Evolutionary conservation across 208 protist genomes (phyloP).

Genomic region (Acanthamoeba triangularis): DNA sequence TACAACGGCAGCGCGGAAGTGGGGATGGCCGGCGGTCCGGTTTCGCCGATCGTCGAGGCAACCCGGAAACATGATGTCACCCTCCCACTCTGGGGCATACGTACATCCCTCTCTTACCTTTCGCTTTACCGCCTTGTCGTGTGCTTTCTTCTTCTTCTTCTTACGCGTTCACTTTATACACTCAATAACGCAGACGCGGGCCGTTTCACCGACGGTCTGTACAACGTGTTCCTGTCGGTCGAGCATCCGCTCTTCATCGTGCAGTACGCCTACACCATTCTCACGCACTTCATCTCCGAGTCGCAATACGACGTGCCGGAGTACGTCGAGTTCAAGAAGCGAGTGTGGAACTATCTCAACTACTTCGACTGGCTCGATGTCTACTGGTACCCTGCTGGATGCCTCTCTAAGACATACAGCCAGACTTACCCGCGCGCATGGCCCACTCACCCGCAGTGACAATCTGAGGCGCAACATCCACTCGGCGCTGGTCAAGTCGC

Average conservation of each 20-base stretch:
- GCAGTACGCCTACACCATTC: slow-evolving; percentile 29
- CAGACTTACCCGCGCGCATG: not conserved
- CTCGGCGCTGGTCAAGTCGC: not conserved
- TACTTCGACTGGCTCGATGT: slow-evolving; percentile 62
- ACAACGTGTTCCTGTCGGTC: slow-evolving; percentile 41
- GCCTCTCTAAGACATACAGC: not conserved
- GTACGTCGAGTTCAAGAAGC: slow-evolving; percentile 59
- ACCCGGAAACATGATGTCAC: not conserved
- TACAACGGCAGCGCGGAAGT: not conserved
- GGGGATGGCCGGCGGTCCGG: slow-evolving; percentile 7
- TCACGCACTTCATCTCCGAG: slow-evolving; percentile 30
- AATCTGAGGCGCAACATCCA: not conserved
- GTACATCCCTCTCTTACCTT: not conserved
- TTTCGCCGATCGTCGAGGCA: not conserved
- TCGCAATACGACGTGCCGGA: slow-evolving; percentile 6
- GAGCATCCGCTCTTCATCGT: slow-evolving; percentile 51
- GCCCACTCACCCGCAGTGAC: not conserved
- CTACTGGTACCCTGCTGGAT: not conserved
- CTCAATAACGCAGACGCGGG: not conserved
- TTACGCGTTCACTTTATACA: not conserved
- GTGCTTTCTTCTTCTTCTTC: not conserved
- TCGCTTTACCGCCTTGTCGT: too few species aligned
- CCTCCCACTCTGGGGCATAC: slow-evolving; percentile 29
- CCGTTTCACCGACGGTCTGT: slow-evolving; percentile 13
- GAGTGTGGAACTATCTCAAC: slow-evolving; percentile 17